phyloP scores from a whole-genome alignment of 495 filamentous ascomycete genomes.

The Aspergillus sclerotioniger region DNA sequence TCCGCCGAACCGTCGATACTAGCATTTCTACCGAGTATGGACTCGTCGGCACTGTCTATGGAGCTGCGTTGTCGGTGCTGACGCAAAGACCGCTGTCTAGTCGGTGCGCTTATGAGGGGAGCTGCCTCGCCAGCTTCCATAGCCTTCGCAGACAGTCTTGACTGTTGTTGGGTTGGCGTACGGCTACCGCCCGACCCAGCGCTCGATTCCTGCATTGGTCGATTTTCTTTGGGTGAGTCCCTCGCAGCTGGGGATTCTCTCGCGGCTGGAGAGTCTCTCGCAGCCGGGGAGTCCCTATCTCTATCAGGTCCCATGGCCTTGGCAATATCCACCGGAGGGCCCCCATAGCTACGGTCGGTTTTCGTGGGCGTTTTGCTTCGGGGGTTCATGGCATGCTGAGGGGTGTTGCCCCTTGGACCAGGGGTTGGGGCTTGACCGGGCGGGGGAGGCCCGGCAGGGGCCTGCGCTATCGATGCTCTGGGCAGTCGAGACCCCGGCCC shows the following conservation, averaged over 20 bases:
- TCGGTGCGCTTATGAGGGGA: constrained; percentile 41
- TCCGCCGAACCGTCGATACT: constrained; percentile 48
- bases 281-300: constrained; percentile 54
- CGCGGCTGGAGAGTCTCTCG: constrained; percentile 54
- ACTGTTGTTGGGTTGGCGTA: constrained; percentile 56
- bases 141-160: constrained; percentile 40
- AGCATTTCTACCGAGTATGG: constrained; percentile 39
- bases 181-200: constrained; percentile 55
- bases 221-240: constrained; percentile 47
- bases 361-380: constrained; percentile 62
- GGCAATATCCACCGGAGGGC: constrained; percentile 51
- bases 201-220: constrained; percentile 27
- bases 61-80: constrained; percentile 43
- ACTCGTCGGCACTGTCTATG: constrained; percentile 47
- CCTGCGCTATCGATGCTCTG: constrained; percentile 66
- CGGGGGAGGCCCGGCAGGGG: constrained; percentile 80
- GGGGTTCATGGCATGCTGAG: constrained; percentile 37
- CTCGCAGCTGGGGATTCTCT: constrained; percentile 39
- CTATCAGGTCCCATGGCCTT: constrained; percentile 44
- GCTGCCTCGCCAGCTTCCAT: constrained; percentile 52
- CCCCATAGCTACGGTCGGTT: constrained; percentile 43
- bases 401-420: constrained; percentile 54
- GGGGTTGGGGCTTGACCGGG: constrained; percentile 83
- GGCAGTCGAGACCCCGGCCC: constrained; percentile 63
- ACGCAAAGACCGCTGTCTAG: constrained; percentile 45